Evolutionary conservation across 2,329 filamentous ascomycete species (phyloP).

Genomic region (Penicillium sp.): DNA sequence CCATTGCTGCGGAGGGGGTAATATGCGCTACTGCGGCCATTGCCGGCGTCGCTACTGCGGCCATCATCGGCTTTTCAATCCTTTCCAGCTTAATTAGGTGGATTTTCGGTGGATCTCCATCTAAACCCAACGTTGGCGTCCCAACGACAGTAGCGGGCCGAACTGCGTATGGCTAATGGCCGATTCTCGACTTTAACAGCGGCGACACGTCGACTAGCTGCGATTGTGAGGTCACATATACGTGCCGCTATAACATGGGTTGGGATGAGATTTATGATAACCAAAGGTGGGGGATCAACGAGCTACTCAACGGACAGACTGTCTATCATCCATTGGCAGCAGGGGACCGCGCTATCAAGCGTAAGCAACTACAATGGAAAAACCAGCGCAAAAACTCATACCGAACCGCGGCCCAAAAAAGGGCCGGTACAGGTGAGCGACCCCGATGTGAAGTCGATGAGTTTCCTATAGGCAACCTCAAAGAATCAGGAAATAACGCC

Average conservation of each 20-base stretch:
- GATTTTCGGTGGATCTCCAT: not conserved
- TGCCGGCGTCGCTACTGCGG: not conserved
- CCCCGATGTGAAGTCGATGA: slow-evolving; percentile 1
- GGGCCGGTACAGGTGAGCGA: not conserved
- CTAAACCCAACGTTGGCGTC: not conserved
- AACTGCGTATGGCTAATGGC: not conserved
- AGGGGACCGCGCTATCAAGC: not conserved
- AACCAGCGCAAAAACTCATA: not conserved
- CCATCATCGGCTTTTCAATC: too few relatives aligned
- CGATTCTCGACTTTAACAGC: not conserved
- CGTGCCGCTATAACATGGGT: slow-evolving; percentile 1
- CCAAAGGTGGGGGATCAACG: not conserved
- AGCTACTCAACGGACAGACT: not conserved
- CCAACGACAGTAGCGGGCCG: not conserved
- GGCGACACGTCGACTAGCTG: not conserved
- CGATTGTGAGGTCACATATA: slow-evolving; percentile 3
- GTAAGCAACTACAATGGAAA: not conserved
- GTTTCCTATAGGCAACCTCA: slow-evolving; percentile 1
- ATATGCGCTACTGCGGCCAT: not conserved
- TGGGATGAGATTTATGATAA: slow-evolving; percentile 5
- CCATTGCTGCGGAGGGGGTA: not conserved
- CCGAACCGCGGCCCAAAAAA: not conserved
- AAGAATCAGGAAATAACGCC: not conserved
- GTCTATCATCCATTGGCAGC: not conserved
- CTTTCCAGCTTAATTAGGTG: too few relatives aligned